These are phyloP conservation scores for Stachybotrys elegans DNA, from an alignment of 2,329 filamentous ascomycete species.

Conservation along the genomic window DNA sequence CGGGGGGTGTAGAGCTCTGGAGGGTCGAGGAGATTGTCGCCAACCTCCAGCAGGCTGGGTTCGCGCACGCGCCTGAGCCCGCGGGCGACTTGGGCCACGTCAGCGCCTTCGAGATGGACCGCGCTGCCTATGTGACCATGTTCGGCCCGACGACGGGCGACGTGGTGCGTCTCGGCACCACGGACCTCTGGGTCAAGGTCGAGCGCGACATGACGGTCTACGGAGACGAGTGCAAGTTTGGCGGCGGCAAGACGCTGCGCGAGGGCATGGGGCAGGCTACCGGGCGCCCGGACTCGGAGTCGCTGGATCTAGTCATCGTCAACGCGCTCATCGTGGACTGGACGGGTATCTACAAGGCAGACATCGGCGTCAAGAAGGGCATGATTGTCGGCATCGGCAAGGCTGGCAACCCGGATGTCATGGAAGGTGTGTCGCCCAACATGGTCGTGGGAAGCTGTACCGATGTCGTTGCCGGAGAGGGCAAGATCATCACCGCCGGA, in stretches of 20 bases:
- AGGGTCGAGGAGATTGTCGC: slow-evolving; percentile 62
- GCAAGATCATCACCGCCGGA: slow-evolving; percentile 85
- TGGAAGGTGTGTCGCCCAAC: slow-evolving; percentile 75
- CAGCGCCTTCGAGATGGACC: slow-evolving; percentile 65
- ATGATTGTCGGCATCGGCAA: slow-evolving; percentile 87
- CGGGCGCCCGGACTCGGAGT: slow-evolving; percentile 65
- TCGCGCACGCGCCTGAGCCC: slow-evolving; percentile 70
- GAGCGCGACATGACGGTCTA: slow-evolving; percentile 81
- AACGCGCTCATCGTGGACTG: slow-evolving; percentile 91
- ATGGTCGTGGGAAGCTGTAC: slow-evolving; percentile 85
- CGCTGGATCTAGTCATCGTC: slow-evolving; percentile 78
- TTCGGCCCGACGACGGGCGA: slow-evolving; percentile 92
- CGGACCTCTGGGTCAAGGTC: slow-evolving; percentile 85
- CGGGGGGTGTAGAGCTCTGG: slow-evolving; percentile 62
- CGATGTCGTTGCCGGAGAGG: slow-evolving; percentile 86
- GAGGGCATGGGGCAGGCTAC: slow-evolving; percentile 95
- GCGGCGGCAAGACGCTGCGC: slow-evolving; percentile 86
- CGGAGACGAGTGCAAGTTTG: slow-evolving; percentile 93
- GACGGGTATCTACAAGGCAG: slow-evolving; percentile 91
- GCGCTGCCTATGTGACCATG: slow-evolving; percentile 77
- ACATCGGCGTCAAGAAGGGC: slow-evolving; percentile 88
- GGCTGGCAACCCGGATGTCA: slow-evolving; percentile 93
- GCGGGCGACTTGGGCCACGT: slow-evolving; percentile 47
- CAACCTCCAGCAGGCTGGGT: slow-evolving; percentile 66
- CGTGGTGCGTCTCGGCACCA: slow-evolving; percentile 72